Base-by-base conservation (phyloP, 148 eudicot genomes). In the Amaranthus palmeri region DNA sequence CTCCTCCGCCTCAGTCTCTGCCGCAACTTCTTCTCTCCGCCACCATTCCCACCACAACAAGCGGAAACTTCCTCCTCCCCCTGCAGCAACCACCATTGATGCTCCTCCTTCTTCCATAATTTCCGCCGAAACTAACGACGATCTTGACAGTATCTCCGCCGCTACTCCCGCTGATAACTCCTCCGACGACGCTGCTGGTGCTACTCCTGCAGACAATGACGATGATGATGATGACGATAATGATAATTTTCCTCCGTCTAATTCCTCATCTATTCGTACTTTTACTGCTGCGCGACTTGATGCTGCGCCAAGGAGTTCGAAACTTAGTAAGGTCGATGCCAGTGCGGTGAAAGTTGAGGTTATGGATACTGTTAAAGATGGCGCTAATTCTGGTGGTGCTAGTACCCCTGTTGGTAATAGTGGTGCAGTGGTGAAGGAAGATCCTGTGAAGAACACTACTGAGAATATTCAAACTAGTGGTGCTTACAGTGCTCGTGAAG, bases 401-500 rank as follows among this genome's bases (percentile, higher is more conserved):
- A 86, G 81, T 8, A 69, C 48, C 74, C 64, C 72, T 6, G 65
- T 77, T 3, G 76, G 61, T 47, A 74, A 48, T 0, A 52, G 77
- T 41, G 80, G 72, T 10, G 69, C 41, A 53, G 60, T 46, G 47
- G 88, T 74, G 84, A 90, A 89, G 86, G 96, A 95, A 77, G 92
- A 88, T 65, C 60, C 83, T 2, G 90, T 81, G 61, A 95, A 90
- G 86, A 85, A 78, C 80, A 76, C 88, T 76, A 86, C 97, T 14
- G 99, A 95, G 75, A 91, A 88, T 88, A 70, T 95, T 63, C 96
- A 89, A 74, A 88, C 93, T 8, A 86, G 99, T 73, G 99, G 99
- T 43, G 97, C 98, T 72, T 95, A 95, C 77, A 86, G 88, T 85
- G 91, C 93, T n/a, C 81, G 98, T 69, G 98, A 95, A 72, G 97